Evolutionary conservation across 2,329 filamentous ascomycete genomes (phyloP).

Genomic region (Aspergillus fructus): DNA sequence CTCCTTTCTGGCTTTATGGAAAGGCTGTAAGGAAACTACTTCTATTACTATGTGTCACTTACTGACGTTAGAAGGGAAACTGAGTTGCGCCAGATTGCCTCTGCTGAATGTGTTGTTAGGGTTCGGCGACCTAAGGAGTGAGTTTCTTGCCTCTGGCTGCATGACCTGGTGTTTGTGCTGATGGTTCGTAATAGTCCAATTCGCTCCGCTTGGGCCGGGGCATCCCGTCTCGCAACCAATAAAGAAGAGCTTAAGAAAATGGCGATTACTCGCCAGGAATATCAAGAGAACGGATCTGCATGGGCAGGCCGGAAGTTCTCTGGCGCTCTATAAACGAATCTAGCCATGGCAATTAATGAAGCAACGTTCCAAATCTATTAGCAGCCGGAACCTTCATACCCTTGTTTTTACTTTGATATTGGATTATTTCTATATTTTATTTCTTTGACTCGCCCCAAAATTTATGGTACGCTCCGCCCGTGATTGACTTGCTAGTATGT

Average conservation of each 20-base stretch:
- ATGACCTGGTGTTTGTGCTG: slow-evolving; percentile 10
- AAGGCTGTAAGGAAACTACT: slow-evolving; percentile 56
- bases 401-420: neutral
- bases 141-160: slow-evolving; percentile 18
- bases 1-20: slow-evolving; percentile 78
- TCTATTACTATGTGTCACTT: neutral
- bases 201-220: slow-evolving; percentile 80
- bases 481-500: no score
- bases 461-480: no score
- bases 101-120: slow-evolving; percentile 74
- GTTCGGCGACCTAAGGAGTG: slow-evolving; percentile 67
- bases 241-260: slow-evolving; percentile 62
- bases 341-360: neutral
- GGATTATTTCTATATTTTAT: neutral
- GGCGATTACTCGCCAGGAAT: slow-evolving; percentile 83
- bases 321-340: slow-evolving; percentile 26
- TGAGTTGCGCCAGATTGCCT: slow-evolving; percentile 70
- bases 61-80: slow-evolving; percentile 48
- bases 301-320: slow-evolving; percentile 75
- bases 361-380: neutral
- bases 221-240: slow-evolving; percentile 72
- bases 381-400: neutral
- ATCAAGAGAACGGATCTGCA: slow-evolving; percentile 76
- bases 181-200: slow-evolving; percentile 55
- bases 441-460: no score